Conservation (phyloP, 768 basidiomycete genomes). For the Terana coerulea region DNA sequence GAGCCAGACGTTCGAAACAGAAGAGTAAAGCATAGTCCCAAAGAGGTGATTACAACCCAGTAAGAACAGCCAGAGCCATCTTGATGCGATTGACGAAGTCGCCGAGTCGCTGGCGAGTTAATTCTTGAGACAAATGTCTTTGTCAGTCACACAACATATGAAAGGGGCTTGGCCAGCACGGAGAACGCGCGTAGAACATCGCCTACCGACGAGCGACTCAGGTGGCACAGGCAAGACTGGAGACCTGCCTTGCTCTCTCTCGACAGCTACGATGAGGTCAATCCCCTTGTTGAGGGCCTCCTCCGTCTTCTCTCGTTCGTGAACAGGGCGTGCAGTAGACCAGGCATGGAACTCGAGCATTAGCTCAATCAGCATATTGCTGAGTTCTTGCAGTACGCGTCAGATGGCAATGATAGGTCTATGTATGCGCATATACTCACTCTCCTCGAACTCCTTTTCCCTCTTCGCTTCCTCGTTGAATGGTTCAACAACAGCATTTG, state of each 20-base stretch:
- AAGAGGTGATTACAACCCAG: slow-evolving; percentile 13
- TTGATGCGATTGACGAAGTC: slow-evolving; percentile 33
- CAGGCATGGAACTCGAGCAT: slow-evolving; percentile 35
- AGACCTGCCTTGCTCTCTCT: slow-evolving; percentile 36
- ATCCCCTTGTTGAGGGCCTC: slow-evolving; percentile 28
- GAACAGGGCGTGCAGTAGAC: slow-evolving; percentile 31
- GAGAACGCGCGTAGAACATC: slow-evolving; percentile 8
- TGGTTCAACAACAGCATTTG: slow-evolving; percentile 26
- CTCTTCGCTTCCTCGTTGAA: slow-evolving; percentile 32
- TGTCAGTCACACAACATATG: slow-evolving; percentile 3
- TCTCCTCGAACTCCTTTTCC: slow-evolving; percentile 31
- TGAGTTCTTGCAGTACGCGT: slow-evolving; percentile 25
- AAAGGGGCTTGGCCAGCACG: not conserved
- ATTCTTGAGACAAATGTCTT: slow-evolving; percentile 19
- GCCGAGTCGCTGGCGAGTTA: slow-evolving; percentile 27
- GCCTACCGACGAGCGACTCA: slow-evolving; percentile 24
- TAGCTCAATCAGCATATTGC: slow-evolving; percentile 29
- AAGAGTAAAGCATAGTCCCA: not conserved
- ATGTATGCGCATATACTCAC: slow-evolving; percentile 27
- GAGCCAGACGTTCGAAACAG: too few relatives aligned
- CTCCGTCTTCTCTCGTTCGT: slow-evolving; percentile 27
- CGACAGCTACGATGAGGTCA: slow-evolving; percentile 23
- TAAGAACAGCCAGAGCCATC: slow-evolving; percentile 30
- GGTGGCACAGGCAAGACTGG: slow-evolving; percentile 4
- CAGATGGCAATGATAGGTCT: not conserved